Conservation (phyloP, 495 filamentous ascomycete species). For the Ramalina peruviana region DNA sequence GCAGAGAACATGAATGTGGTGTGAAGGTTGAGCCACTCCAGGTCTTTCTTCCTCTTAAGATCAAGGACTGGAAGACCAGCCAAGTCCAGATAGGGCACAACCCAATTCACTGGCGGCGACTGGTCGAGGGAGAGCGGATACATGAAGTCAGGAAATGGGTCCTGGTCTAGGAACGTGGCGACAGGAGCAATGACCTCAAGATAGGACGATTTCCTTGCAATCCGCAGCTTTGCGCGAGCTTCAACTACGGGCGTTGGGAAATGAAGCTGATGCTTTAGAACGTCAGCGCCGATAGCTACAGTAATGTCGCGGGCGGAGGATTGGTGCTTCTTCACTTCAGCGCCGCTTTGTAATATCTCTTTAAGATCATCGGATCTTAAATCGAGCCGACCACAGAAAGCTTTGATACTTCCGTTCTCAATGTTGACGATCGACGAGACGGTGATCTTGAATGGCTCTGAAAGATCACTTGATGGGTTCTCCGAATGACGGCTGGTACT, state of each 20-base stretch:
- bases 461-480: background rate
- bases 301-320: slow-evolving; percentile 16
- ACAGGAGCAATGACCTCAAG: slow-evolving; percentile 30
- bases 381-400: slow-evolving; percentile 12
- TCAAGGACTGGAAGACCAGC: slow-evolving; percentile 28
- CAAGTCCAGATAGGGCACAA: slow-evolving; percentile 28
- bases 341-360: slow-evolving; percentile 3
- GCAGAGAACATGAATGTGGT: slow-evolving; percentile 21
- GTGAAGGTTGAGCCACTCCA: slow-evolving; percentile 22
- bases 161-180: slow-evolving; percentile 7
- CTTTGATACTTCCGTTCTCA: slow-evolving; percentile 2
- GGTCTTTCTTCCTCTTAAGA: slow-evolving; percentile 19
- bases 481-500: background rate
- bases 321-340: slow-evolving; percentile 16
- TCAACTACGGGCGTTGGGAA: slow-evolving; percentile 30
- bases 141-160: slow-evolving; percentile 18
- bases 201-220: slow-evolving; percentile 33
- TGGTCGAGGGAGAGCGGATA: slow-evolving; percentile 16
- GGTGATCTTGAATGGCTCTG: background rate
- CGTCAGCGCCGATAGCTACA: slow-evolving; percentile 9
- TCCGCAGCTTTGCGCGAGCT: slow-evolving; percentile 21
- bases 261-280: slow-evolving; percentile 17
- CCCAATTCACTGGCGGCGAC: slow-evolving; percentile 18
- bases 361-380: slow-evolving; percentile 11
- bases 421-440: slow-evolving; percentile 3